Conservation (phyloP, 2,329 filamentous ascomycete genomes). For the Penicillium sp. region DNA sequence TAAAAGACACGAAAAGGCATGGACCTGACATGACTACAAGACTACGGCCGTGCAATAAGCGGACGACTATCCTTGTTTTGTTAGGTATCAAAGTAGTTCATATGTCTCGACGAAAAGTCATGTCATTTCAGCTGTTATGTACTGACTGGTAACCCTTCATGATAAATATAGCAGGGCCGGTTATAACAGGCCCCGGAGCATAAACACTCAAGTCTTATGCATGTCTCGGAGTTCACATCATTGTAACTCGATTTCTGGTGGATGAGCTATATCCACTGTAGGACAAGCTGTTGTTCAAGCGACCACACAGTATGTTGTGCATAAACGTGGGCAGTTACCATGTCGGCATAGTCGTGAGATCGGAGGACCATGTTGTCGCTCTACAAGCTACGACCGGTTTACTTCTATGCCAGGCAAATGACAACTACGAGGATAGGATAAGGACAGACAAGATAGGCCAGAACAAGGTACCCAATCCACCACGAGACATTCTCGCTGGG, state of each 20-base stretch:
- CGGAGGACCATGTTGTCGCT: neutral
- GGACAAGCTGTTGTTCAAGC: neutral
- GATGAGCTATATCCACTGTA: neutral
- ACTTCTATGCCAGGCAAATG: conserved; percentile 17
- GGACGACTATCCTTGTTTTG: too few relatives aligned
- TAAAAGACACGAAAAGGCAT: too few relatives aligned
- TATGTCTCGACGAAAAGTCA: neutral
- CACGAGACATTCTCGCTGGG: conserved; percentile 4
- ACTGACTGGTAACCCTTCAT: neutral
- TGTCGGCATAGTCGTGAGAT: neutral
- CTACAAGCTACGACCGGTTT: conserved; percentile 11
- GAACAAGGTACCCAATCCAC: conserved; percentile 9
- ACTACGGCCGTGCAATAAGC: too few relatives aligned
- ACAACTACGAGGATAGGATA: conserved; percentile 17
- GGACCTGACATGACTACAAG: too few relatives aligned
- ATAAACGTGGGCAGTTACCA: neutral
- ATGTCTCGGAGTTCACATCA: neutral
- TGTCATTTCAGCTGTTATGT: too few relatives aligned
- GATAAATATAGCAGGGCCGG: neutral
- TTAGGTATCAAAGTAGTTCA: neutral
- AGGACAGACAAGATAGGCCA: conserved; percentile 23
- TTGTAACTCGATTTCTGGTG: neutral
- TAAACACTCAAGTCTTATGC: neutral
- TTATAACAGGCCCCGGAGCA: too few relatives aligned
- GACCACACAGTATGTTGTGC: too few relatives aligned